Evolutionary conservation across 805 yeast species (phyloP).

Genomic region (Pichia sporocuriosa): DNA sequence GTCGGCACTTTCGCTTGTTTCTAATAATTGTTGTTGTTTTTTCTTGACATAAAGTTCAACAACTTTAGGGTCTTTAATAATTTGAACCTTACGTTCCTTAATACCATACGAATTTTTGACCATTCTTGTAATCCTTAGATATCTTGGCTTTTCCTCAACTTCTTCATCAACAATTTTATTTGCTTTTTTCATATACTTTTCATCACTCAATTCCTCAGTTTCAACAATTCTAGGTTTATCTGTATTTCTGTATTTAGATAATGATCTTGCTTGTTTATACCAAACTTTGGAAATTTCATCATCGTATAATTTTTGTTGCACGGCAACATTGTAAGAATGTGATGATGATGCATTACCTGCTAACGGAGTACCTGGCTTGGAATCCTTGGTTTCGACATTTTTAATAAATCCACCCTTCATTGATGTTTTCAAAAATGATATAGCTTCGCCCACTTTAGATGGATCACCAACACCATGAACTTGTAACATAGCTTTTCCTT

Average conservation of each 20-base stretch:
- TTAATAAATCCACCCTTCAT: conserved; percentile 85
- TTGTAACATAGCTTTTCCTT: conserved; percentile 94
- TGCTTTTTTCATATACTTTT: conserved; percentile 32
- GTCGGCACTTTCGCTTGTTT: conserved; percentile 58
- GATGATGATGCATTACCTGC: conserved; percentile 33
- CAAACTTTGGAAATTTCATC: conserved; percentile 85
- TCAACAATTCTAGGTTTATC: conserved; percentile 22
- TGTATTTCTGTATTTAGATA: conserved; percentile 33
- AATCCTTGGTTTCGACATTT: conserved; percentile 18
- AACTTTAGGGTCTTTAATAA: conserved; percentile 77
- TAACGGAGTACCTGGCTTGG: conserved; percentile 10
- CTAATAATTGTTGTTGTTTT: conserved; percentile 29
- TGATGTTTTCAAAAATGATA: conserved; percentile 81
- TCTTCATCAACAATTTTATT: conserved; percentile 27
- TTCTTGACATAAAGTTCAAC: conserved; percentile 78
- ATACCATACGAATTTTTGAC: conserved; percentile 80
- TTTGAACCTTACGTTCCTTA: conserved; percentile 71
- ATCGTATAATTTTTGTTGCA: conserved; percentile 87
- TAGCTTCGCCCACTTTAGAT: conserved; percentile 83
- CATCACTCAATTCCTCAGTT: conserved; percentile 24
- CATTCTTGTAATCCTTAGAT: conserved; percentile 64
- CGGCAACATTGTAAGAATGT: conserved; percentile 72
- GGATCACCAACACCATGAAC: conserved; percentile 94
- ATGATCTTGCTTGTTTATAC: conserved; percentile 70
- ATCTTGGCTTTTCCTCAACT: conserved; percentile 27